A percentile compares a stretch with the other conserved stretches of the same genome.
These are phyloP conservation scores for Millerozyma miso DNA, from an alignment of 805 yeast species.

Conservation along the genomic window DNA sequence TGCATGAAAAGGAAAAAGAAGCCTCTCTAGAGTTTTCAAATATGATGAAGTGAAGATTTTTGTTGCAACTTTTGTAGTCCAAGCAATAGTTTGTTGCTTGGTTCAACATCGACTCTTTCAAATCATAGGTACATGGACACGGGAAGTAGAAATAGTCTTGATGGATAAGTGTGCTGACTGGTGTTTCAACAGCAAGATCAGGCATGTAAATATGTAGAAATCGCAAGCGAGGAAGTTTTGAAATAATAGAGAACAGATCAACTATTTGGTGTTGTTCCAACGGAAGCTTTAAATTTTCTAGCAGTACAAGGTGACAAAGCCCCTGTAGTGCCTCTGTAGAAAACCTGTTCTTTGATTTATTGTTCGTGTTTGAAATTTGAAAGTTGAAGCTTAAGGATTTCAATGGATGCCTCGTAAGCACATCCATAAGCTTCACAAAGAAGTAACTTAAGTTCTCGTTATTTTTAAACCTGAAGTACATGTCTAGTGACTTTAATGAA, in stretches of 20 bases:
- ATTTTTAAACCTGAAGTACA: slow-evolving; percentile 1
- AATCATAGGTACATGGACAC: slow-evolving; percentile 1
- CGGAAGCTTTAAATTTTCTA: slow-evolving; percentile 8
- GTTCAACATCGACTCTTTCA: neutral
- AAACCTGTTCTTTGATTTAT: slow-evolving; percentile 1
- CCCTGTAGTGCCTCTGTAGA: slow-evolving; percentile 1
- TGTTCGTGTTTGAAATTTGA: slow-evolving; percentile 1
- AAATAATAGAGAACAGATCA: slow-evolving; percentile 4
- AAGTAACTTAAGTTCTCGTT: slow-evolving; percentile 5
- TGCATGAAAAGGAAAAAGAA: neutral
- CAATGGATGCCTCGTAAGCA: slow-evolving; percentile 5
- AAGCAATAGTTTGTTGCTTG: neutral
- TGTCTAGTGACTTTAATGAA: neutral
- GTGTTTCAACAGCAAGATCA: neutral
- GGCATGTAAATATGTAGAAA: slow-evolving; percentile 4
- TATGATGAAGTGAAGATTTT: neutral
- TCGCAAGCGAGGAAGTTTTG: slow-evolving; percentile 1
- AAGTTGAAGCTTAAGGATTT: slow-evolving; percentile 5
- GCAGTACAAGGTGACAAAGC: slow-evolving; percentile 2
- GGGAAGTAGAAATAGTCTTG: slow-evolving; percentile 8
- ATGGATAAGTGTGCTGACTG: slow-evolving; percentile 6
- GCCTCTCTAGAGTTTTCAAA: neutral
- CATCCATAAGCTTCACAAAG: slow-evolving; percentile 3
- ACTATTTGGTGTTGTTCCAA: slow-evolving; percentile 7
- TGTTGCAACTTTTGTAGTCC: neutral